Evolutionary conservation across 2,329 filamentous ascomycete genomes (phyloP).

Genomic region (Colletotrichum spaethianum): DNA sequence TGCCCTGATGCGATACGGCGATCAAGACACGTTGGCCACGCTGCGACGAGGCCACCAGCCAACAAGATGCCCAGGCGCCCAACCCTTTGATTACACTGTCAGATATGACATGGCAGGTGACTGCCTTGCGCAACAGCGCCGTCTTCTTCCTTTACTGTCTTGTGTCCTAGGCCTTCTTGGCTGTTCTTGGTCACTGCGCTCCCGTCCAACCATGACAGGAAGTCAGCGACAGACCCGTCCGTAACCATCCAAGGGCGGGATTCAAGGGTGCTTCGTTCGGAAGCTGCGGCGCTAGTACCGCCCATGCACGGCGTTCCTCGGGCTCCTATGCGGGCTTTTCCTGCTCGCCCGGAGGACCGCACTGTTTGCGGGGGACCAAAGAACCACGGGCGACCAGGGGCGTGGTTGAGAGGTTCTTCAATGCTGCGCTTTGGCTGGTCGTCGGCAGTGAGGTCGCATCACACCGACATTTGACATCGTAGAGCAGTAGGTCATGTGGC

Average conservation of each 20-base stretch:
- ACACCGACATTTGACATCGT: constrained; percentile 40
- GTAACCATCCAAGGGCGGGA: not conserved
- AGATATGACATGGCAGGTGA: constrained; percentile 18
- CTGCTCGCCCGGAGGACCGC: constrained; percentile 19
- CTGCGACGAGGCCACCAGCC: constrained; percentile 8
- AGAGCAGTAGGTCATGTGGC: constrained; percentile 31
- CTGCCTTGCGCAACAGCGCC: constrained; percentile 10
- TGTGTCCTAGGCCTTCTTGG: not conserved
- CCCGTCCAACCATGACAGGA: constrained; percentile 17
- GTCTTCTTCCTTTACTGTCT: constrained; percentile 11
- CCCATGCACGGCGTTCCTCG: constrained; percentile 13
- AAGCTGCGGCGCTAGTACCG: constrained; percentile 25
- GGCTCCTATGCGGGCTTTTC: constrained; percentile 12
- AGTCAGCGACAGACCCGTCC: constrained; percentile 18
- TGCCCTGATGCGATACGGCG: constrained; percentile 30
- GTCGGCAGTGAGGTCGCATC: constrained; percentile 18
- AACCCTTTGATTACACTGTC: not conserved
- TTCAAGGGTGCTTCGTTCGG: constrained; percentile 14
- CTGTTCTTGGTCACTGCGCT: not conserved
- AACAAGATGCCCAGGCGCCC: constrained; percentile 6
- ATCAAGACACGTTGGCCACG: constrained; percentile 33
- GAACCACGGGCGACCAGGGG: constrained; percentile 24
- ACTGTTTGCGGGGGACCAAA: constrained; percentile 21
- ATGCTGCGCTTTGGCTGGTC: constrained; percentile 26
- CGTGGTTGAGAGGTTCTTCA: constrained; percentile 19